Conservation (phyloP, 2,329 filamentous ascomycete genomes). For the Colletotrichum kahawae region DNA sequence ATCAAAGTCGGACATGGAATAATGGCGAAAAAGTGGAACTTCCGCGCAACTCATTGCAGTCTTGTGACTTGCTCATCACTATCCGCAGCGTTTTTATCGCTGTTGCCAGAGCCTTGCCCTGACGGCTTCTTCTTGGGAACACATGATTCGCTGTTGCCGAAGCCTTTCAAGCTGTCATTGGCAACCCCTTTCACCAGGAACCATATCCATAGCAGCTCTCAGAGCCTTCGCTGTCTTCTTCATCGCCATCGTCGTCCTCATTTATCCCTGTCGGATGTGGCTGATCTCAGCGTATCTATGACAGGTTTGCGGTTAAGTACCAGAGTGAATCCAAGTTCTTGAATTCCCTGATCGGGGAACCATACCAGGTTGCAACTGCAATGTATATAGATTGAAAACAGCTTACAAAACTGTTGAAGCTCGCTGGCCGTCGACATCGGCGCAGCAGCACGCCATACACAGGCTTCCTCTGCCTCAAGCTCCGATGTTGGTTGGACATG, state of each 20-base stretch:
- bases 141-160: too few species aligned
- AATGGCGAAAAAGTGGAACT: rapidly evolving
- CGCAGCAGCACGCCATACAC: neutral
- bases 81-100: neutral
- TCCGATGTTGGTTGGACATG: neutral
- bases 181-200: neutral
- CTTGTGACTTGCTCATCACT: neutral
- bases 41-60: neutral
- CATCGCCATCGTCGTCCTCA: neutral
- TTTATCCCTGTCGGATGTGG: rapidly evolving
- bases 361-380: neutral
- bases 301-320: neutral
- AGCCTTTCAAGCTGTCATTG: neutral
- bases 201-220: neutral
- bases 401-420: neutral
- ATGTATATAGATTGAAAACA: neutral
- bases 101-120: neutral
- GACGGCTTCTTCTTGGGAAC: too few species aligned
- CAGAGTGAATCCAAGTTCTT: neutral
- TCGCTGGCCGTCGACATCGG: neutral
- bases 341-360: rapidly evolving
- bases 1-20: neutral
- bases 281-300: neutral
- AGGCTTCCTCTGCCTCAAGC: too few species aligned
- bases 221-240: neutral